Evolutionary conservation across 176 grass and related monocot species (phyloP), one percentile per base, ranked within the genome.

Genomic region (Aegilops tauschii): DNA sequence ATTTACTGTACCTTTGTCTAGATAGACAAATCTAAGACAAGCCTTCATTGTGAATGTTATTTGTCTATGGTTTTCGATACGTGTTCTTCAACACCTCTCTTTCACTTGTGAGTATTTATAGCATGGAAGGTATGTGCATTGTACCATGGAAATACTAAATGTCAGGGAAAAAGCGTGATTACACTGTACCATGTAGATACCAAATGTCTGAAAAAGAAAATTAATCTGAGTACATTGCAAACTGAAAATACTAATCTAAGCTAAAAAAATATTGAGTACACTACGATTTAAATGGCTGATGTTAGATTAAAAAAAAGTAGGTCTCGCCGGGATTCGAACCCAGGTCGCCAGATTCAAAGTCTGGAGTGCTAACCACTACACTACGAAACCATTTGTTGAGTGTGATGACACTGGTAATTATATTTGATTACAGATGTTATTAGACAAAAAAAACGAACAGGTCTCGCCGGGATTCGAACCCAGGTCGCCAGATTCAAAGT

Each of bases 351-450:
- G 92, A 96, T 98, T 98, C 94, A 94, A 93, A 98, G 89, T 98
- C 93, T 93, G 89, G 95, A 98, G 95, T 95, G 95, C 91, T 98
- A 98, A 98, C 95, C 89, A 98, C 93, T 93, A 95, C 95, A 98
- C 95, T 76, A 76, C 45, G 45, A 52, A 52, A 50, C 25, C 42
- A 17, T 27, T 73, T 14, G 39, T 16, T 73, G 47, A 45, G 13
- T 42, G 8, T 10, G 34, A 35, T 36, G 6, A 1, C 35, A 36
- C 6, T 36, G 35, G 35, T 36, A 36, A 36, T 7, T 36, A 1
- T 36, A 36, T 35, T 35, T 35, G 23, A 25, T 25, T 25, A 25
- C 23, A 25, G 23, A 25, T 25, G 23, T 25, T 25, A 25, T 25
- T 25, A 25, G 23, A 25, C 23, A 25, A 25, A 25, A 25, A 25